phyloP scores from a whole-genome alignment of 768 basidiomycete species.

The Boletus rufocinnamomeus region DNA sequence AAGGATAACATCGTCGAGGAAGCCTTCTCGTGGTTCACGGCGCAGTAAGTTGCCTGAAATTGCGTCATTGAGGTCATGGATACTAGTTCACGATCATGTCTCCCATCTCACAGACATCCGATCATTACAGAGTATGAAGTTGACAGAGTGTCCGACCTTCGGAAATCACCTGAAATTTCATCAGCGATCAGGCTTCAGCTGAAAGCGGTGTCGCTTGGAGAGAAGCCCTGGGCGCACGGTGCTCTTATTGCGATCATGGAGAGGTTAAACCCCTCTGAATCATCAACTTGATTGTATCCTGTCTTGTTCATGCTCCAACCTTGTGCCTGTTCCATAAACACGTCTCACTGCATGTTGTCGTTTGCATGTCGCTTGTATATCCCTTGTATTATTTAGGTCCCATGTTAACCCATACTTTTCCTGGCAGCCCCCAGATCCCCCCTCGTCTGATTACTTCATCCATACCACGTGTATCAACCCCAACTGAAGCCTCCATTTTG shows the following conservation, averaged over 20 bases:
- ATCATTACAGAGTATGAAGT: slow-evolving; percentile 20
- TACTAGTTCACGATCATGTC: not conserved
- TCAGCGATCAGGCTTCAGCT: slow-evolving; percentile 26
- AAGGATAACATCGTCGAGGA: slow-evolving; percentile 31
- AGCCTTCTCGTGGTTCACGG: slow-evolving; percentile 34
- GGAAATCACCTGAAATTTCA: slow-evolving; percentile 25
- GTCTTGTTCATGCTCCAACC: not conserved
- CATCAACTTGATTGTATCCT: slow-evolving; percentile 1
- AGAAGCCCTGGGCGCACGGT: slow-evolving; percentile 30
- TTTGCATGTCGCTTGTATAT: not conserved
- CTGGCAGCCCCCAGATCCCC: slow-evolving; percentile 67
- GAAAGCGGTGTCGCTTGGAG: slow-evolving; percentile 24
- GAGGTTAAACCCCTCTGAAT: slow-evolving; percentile 16
- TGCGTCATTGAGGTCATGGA: not conserved
- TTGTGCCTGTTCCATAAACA: not conserved
- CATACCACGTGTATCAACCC: slow-evolving; percentile 53
- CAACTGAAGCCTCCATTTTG: slow-evolving; percentile 34
- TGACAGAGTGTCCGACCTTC: slow-evolving; percentile 20
- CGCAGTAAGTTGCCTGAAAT: slow-evolving; percentile 27
- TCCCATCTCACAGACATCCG: slow-evolving; percentile 16
- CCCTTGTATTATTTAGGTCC: slow-evolving; percentile 16
- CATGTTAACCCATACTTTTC: slow-evolving; percentile 53
- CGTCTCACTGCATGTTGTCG: not conserved
- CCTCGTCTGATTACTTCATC: slow-evolving; percentile 76
- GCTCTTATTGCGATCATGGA: slow-evolving; percentile 30